Base-by-base conservation (phyloP, 148 eudicot genomes). In the Chenopodium quinoa region DNA sequence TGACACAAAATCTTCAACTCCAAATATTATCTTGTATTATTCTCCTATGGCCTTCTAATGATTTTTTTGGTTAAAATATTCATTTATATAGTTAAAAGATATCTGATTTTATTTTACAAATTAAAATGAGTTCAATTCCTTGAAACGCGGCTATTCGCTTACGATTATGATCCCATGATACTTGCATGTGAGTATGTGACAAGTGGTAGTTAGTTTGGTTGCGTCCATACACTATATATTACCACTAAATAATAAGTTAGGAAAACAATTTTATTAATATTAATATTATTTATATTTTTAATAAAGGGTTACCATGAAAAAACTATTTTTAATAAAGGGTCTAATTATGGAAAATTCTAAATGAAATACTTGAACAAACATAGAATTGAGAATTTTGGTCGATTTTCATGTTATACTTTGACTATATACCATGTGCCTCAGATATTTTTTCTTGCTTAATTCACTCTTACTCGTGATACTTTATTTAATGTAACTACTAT, bases 321-420 rank as follows among this genome's bases (percentile, higher is more conserved):
- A 9, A 52, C 10, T 52, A 1, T 9, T 52, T 52, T 52, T 22
- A 23, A 11, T 20, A 34, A 66, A 14, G 3, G 27, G 32, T 9
- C n/a, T 80, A 58, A 54, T 34, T 32, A 60, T 14, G 7, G 78
- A 10, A 62, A 47, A 44, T 44, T 16, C 62, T 27, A 20, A n/a
- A 68, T 34, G 65, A 76, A 65, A 79, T 23, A 77, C n/a, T 32
- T 50, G 67, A 74, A 27, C 25, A 78, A 71, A 80, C 50, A 76
- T 25, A 48, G 69, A 82, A 27, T 67, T 82, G 81, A 76, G 89
- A 52, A 89, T 88, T 86, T 83, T 86, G 86, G 90, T 90, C 89
- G 81, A 86, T 75, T 60, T 80, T 76, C 87, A 83, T 86, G 83
- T 86, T 86, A 79, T 31, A 78, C 77, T 90, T 72, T 86, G 88